These are phyloP conservation scores for Endoconidiophora polonica DNA, from an alignment of 2,329 filamentous ascomycete species.

Conservation along the genomic window DNA sequence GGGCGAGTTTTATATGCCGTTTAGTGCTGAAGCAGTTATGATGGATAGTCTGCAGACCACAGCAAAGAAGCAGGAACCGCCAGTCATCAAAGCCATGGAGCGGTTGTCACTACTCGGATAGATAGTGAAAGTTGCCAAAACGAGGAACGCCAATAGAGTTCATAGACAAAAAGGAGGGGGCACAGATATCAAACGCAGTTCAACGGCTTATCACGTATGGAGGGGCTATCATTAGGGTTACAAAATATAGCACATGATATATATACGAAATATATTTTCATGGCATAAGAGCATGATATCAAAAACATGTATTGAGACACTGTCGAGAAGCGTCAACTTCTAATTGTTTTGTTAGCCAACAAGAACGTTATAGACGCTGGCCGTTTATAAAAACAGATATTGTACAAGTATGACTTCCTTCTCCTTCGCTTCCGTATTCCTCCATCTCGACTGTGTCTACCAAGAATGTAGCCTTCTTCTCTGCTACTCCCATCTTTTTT, in stretches of 20 bases:
- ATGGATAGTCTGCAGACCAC: constrained; percentile 32
- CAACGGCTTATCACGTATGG: too few species aligned
- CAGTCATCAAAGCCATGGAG: constrained; percentile 31
- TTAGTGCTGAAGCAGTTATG: constrained; percentile 36
- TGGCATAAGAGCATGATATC: constrained; percentile 1
- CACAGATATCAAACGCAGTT: too few species aligned
- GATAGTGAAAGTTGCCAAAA: not conserved
- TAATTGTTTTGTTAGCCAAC: not conserved
- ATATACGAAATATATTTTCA: too few species aligned
- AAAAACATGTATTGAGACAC: not conserved
- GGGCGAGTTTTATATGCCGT: constrained; percentile 20
- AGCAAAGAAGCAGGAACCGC: constrained; percentile 29
- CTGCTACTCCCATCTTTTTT: not conserved
- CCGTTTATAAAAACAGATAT: too few species aligned
- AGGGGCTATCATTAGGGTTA: too few species aligned
- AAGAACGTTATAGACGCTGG: not conserved
- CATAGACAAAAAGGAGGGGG: not conserved
- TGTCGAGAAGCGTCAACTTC: not conserved
- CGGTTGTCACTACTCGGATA: constrained; percentile 29
- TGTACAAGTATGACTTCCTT: not conserved
- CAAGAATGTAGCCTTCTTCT: too few species aligned
- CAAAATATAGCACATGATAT: too few species aligned
- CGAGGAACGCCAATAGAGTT: not conserved
- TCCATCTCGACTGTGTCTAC: not conserved
- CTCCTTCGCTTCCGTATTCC: not conserved